Base-by-base conservation (phyloP, 345 rosid genomes). In the Populus alba region DNA sequence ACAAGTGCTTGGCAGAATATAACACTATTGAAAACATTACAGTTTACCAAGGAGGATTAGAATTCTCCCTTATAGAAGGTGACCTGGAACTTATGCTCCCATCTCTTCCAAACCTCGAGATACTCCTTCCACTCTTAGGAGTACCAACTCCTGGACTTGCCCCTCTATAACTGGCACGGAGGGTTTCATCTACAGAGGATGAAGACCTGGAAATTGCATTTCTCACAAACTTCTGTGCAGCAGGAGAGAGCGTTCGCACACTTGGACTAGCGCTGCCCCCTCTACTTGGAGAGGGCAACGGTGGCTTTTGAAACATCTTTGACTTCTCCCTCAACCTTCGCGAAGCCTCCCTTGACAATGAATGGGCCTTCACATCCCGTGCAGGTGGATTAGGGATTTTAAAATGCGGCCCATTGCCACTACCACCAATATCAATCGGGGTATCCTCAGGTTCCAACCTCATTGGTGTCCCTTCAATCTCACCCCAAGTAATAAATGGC, bases 401-500 rank as follows among this genome's bases (percentile, higher is more conserved):
- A 82, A 91, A 96, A 74, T 88, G 95, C 3, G 97, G 91, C 33
- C 98, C 94, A 71, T 91, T 89, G 65, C 92, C 94, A 74, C 88
- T 85, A 22, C 98, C 99, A 57, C 99, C 98, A 20, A 94, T 91
- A 85, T 94, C 97, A 38, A 92, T 73, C 12, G 97, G 99, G 2
- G 99, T 90, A 68, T 96, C 99, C 83, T 96, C 99, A 0, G 81
- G 69, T 66, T 94, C 99, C 88, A 96, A 83, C 69, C 97, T 88
- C 89, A 96, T 61, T 3, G 98, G 99, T 0, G 99, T 96, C 68
- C 99, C 98, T 75, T 96, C 99, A 38, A 96, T 94, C 87, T 96
- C 97, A 87, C 98, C 99, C 99, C 99, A 96, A 0, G 99, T 96
- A 43, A 96, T 87, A 84, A 96, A 92, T 0, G 99, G 99, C 0